phyloP scores from a whole-genome alignment of 2,329 filamentous ascomycete genomes.

The Exophiala sp. region DNA sequence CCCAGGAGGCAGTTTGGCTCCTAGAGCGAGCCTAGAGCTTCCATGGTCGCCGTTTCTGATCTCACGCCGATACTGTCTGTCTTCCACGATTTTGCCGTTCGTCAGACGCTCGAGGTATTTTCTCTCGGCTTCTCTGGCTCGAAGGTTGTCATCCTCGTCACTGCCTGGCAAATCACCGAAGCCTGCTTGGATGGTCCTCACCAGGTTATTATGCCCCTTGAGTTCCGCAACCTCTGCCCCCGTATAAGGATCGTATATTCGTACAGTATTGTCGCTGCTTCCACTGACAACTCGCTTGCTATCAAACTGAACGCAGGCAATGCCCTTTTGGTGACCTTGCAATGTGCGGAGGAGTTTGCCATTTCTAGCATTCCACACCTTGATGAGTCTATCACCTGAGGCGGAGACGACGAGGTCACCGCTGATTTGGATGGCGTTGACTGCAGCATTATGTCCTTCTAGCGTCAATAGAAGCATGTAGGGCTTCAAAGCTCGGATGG shows the following conservation, averaged over 20 bases:
- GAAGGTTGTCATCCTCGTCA: constrained; percentile 66
- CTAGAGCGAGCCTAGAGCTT: constrained; percentile 55
- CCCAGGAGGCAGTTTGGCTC: constrained; percentile 83
- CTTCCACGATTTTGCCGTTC: constrained; percentile 41
- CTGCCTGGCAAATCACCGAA: constrained; percentile 86
- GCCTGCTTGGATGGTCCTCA: constrained; percentile 90
- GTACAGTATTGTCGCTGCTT: constrained; percentile 92
- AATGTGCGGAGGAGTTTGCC: constrained; percentile 74
- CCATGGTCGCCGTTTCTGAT: constrained; percentile 62
- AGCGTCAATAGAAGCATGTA: constrained; percentile 76
- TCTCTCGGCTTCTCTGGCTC: constrained; percentile 69
- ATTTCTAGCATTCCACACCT: constrained; percentile 87
- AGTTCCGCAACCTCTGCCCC: constrained; percentile 87
- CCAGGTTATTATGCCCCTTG: constrained; percentile 75
- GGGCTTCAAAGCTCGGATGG: constrained; percentile 51
- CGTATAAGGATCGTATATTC: constrained; percentile 85
- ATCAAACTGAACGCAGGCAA: constrained; percentile 96
- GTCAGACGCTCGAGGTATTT: constrained; percentile 63
- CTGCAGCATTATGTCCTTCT: constrained; percentile 81
- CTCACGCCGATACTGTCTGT: constrained; percentile 21
- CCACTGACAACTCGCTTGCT: constrained; percentile 90
- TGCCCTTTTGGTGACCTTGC: constrained; percentile 86
- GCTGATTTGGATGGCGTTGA: constrained; percentile 91
- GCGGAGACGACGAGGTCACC: constrained; percentile 87
- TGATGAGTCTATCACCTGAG: constrained; percentile 89